phyloP scores from a whole-genome alignment of 306 rosid genomes.

The Malus orientalis region DNA sequence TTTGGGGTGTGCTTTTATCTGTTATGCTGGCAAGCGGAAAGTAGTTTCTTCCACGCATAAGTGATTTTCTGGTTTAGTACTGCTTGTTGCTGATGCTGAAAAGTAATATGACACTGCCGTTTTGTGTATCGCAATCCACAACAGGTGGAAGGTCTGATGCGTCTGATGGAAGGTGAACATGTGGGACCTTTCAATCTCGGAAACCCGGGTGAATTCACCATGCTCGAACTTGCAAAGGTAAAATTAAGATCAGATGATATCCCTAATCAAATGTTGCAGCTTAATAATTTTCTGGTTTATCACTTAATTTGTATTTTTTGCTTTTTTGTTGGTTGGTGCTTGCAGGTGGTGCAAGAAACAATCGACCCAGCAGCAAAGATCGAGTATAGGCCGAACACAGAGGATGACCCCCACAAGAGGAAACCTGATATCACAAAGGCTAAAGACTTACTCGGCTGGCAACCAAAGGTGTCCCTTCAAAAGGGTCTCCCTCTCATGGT shows the following conservation, averaged over 20 bases:
- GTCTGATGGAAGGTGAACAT: constrained; percentile 98
- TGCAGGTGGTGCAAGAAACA: constrained; percentile 94
- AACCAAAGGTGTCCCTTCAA: constrained; percentile 79
- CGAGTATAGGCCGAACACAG: constrained; percentile 84
- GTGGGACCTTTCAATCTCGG: constrained; percentile 99
- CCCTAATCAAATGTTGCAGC: background rate
- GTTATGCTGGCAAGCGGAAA: background rate
- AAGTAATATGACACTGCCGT: background rate
- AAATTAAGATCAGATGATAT: background rate
- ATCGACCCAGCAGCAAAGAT: constrained; percentile 91
- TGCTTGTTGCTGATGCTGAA: background rate
- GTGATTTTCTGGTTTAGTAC: background rate
- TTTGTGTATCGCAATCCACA: background rate
- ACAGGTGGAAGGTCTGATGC: constrained; percentile 95
- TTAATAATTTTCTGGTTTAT: background rate
- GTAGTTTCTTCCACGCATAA: background rate
- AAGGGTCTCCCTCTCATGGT: constrained; percentile 97
- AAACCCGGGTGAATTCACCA: constrained; percentile 97
- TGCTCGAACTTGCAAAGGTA: constrained; percentile 99
- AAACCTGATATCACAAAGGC: constrained; percentile 86
- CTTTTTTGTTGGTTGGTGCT: background rate
- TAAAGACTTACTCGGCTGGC: constrained; percentile 82
- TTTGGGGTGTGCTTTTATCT: background rate
- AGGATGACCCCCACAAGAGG: constrained; percentile 97
- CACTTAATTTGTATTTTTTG: background rate